These are phyloP conservation scores for Spinellus fusiger DNA, from an alignment of 192 early-diverging fungal genomes.

Conservation along the genomic window DNA sequence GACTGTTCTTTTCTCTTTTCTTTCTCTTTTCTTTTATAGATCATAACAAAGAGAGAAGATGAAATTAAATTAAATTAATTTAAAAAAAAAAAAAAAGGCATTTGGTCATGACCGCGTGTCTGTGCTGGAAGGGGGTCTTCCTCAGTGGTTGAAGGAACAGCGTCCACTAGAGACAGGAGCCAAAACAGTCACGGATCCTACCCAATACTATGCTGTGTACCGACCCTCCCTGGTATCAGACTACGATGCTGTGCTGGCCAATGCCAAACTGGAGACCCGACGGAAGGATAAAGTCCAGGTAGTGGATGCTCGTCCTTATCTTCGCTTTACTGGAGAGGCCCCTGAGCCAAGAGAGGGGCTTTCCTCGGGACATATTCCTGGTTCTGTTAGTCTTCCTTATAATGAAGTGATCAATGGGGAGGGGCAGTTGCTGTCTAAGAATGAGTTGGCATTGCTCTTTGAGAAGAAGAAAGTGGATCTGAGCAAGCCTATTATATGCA, in stretches of 20 bases:
- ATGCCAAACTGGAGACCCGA: slow-evolving; percentile 36
- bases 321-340: slow-evolving; percentile 60
- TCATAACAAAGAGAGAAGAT: background rate
- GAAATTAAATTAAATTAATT: background rate
- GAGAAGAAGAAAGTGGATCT: slow-evolving; percentile 60
- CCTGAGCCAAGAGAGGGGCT: slow-evolving; percentile 79
- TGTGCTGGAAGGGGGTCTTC: slow-evolving; percentile 85
- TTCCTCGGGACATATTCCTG: slow-evolving; percentile 77
- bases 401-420: slow-evolving; percentile 50
- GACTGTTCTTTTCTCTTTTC: background rate
- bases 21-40: background rate
- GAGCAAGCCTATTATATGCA: slow-evolving; percentile 62
- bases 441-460: slow-evolving; percentile 51
- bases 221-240: slow-evolving; percentile 46
- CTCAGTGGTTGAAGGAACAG: slow-evolving; percentile 62
- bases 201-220: too few relatives aligned
- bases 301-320: slow-evolving; percentile 64
- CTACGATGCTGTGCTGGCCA: slow-evolving; percentile 52
- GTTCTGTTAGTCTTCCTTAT: slow-evolving; percentile 72
- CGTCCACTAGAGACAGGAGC: slow-evolving; percentile 45
- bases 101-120: slow-evolving; percentile 89
- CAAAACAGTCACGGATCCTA: too few relatives aligned
- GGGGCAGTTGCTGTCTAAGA: slow-evolving; percentile 47
- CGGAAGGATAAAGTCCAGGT: slow-evolving; percentile 36
- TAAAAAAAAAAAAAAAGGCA: slow-evolving; percentile 37